phyloP scores from a whole-genome alignment of 169 alveolate genomes.

The Neospora caninum region DNA sequence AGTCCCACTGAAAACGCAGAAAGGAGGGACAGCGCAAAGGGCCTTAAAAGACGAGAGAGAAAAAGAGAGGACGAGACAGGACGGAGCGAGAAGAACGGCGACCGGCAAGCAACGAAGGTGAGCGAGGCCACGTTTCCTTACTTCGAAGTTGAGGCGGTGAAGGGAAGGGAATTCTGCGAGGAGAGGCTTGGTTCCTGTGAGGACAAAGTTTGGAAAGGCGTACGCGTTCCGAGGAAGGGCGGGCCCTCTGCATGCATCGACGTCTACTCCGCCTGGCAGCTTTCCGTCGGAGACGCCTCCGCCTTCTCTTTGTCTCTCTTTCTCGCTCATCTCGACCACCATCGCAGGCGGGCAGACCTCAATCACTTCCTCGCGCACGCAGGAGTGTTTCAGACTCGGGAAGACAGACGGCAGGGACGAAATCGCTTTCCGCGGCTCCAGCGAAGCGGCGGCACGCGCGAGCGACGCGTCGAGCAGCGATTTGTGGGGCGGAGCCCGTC shows the following conservation, averaged over 20 bases:
- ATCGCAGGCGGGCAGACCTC: conserved; percentile 40
- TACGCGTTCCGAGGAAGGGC: background rate
- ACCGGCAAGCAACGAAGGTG: background rate
- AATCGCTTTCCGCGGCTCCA: background rate
- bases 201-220: conserved; percentile 35
- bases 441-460: background rate
- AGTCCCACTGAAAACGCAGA: conserved; percentile 54
- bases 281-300: background rate
- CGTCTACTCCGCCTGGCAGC: background rate
- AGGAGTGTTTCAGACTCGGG: conserved; percentile 37
- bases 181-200: background rate
- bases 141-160: conserved; percentile 2
- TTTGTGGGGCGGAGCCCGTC: background rate
- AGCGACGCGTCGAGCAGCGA: background rate
- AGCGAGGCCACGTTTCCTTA: background rate
- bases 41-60: background rate
- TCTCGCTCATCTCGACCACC: background rate
- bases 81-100: background rate
- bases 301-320: background rate
- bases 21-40: background rate
- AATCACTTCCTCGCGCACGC: conserved; percentile 64
- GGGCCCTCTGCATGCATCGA: background rate
- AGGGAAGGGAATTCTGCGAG: conserved; percentile 6
- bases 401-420: conserved; percentile 58
- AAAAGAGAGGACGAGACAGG: background rate